Evolutionary conservation across 176 grass and related monocot species (phyloP).

Genomic region (Oryza australiensis): DNA sequence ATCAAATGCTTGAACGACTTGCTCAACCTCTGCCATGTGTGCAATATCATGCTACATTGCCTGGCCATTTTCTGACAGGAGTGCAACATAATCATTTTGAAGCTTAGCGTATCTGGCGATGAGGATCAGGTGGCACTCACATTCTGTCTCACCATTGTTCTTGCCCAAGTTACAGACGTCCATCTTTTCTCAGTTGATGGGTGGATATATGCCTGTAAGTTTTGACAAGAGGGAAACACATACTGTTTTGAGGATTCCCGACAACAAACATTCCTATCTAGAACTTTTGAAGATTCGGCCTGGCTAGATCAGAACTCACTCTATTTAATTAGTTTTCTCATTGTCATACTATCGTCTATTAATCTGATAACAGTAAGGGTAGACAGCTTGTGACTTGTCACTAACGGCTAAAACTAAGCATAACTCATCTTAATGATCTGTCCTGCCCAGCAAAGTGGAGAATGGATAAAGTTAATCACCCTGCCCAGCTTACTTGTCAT

Average conservation of each 20-base stretch:
- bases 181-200: neutral
- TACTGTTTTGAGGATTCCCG: neutral
- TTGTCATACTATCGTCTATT: neutral
- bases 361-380: neutral
- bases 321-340: neutral
- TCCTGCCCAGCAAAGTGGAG: neutral
- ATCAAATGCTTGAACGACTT: neutral
- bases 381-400: neutral
- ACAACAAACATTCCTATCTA: neutral
- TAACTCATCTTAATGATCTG: constrained; percentile 1
- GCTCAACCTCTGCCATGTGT: neutral
- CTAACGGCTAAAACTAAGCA: neutral
- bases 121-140: neutral
- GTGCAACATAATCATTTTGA: constrained; percentile 1
- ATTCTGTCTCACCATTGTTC: neutral
- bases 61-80: neutral
- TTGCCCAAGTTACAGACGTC: neutral
- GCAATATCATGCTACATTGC: neutral
- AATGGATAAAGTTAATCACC: neutral
- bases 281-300: neutral
- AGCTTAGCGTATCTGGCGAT: neutral
- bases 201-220: neutral
- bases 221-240: neutral
- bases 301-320: constrained; percentile 1
- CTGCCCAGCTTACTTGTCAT: constrained; percentile 12